A percentile compares a stretch with the other conserved stretches of the same genome.
Conservation (phyloP, 768 basidiomycete genomes). For the Suillus alpinus region DNA sequence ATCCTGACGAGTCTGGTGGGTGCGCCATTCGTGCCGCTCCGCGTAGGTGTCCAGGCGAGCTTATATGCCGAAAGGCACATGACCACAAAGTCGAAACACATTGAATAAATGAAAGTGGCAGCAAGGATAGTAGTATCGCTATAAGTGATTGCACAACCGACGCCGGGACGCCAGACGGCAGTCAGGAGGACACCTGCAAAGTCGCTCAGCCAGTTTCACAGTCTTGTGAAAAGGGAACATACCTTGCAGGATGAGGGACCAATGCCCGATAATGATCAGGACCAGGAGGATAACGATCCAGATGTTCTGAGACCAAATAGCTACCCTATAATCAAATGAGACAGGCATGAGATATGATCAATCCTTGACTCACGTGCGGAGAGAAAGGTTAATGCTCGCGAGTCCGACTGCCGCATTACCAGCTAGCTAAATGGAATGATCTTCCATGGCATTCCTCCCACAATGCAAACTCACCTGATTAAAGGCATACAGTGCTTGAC, state of each 20-base stretch:
- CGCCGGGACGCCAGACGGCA: conserved; percentile 48
- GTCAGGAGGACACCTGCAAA: conserved; percentile 55
- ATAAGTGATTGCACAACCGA: conserved; percentile 52
- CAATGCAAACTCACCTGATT: conserved; percentile 36
- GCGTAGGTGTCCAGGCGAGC: conserved; percentile 34
- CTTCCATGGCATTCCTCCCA: neutral
- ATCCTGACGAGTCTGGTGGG: conserved; percentile 53
- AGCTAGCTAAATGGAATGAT: conserved; percentile 30
- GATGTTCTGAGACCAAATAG: conserved; percentile 60
- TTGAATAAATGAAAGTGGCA: conserved; percentile 73
- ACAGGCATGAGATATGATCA: neutral
- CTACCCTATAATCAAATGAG: conserved; percentile 40
- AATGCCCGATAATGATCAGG: conserved; percentile 63
- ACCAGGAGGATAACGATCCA: conserved; percentile 50
- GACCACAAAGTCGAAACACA: conserved; percentile 68
- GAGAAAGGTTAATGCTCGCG: conserved; percentile 45
- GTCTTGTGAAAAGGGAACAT: neutral
- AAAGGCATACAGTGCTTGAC: conserved; percentile 46
- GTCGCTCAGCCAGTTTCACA: neutral
- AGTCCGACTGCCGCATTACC: conserved; percentile 43
- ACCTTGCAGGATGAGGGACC: conserved; percentile 70
- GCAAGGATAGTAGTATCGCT: conserved; percentile 65
- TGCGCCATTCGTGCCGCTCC: conserved; percentile 19
- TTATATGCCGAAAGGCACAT: conserved; percentile 60
- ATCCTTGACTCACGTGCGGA: conserved; percentile 37